These are phyloP conservation scores for Tuber brumale DNA, from an alignment of 495 filamentous ascomycete genomes.

Conservation along the genomic window DNA sequence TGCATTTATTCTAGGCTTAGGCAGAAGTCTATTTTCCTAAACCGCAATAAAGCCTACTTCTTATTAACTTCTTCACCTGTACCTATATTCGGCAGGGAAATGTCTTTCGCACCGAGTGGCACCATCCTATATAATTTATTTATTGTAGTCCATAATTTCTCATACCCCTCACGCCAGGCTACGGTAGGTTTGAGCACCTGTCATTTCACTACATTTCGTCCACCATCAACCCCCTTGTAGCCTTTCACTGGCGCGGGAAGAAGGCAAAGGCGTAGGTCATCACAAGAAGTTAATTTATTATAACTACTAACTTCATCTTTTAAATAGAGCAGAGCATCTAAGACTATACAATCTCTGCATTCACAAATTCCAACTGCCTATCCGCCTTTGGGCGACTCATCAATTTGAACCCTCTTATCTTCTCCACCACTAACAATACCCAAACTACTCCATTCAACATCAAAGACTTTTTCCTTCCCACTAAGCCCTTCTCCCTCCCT, in stretches of 20 bases:
- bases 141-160: no score
- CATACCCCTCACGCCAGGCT: no score
- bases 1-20: neutral
- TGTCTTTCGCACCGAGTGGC: no score
- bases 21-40: neutral
- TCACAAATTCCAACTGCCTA: conserved; percentile 13
- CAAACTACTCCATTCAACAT: conserved; percentile 70
- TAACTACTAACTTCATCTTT: conserved; percentile 10
- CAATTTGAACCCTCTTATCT: conserved; percentile 89
- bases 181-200: no score
- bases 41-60: neutral
- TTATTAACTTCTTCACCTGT: no score
- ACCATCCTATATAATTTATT: no score
- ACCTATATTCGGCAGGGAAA: no score
- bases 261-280: neutral
- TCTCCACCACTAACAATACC: conserved; percentile 90
- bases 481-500: conserved; percentile 58
- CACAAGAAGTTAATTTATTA: conserved; percentile 12
- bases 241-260: no score
- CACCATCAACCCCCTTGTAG: no score
- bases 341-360: conserved; percentile 11
- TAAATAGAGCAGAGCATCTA: conserved; percentile 7
- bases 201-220: no score
- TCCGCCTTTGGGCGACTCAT: conserved; percentile 44
- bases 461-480: conserved; percentile 63